Conservation (phyloP, 495 filamentous ascomycete genomes). For the Aspergillus egyptiacus region DNA sequence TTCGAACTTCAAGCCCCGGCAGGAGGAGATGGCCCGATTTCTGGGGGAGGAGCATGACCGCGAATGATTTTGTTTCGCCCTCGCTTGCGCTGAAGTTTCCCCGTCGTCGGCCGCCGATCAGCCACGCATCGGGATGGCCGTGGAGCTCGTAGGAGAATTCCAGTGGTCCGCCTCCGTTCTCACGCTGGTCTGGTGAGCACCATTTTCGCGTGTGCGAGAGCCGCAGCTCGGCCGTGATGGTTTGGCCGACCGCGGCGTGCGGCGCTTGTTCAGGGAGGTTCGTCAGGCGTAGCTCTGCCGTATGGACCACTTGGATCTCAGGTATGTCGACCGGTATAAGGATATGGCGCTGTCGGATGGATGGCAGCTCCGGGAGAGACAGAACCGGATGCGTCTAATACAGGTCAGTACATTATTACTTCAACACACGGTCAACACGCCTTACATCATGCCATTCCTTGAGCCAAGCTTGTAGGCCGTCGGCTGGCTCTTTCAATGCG, state of each 20-base stretch:
- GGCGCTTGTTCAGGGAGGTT: constrained; percentile 28
- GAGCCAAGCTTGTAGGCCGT: constrained; percentile 39
- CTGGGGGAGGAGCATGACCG: constrained; percentile 71
- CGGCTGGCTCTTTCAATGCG: constrained; percentile 33
- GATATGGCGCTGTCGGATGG: constrained; percentile 38
- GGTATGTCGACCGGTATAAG: constrained; percentile 74
- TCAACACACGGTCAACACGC: background rate
- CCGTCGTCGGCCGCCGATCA: constrained; percentile 73
- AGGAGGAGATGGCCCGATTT: constrained; percentile 67
- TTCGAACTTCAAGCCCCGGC: constrained; percentile 73
- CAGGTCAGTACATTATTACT: constrained; percentile 5
- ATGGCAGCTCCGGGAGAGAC: constrained; percentile 28
- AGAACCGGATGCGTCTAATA: constrained; percentile 32
- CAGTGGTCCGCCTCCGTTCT: constrained; percentile 44
- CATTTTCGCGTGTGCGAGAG: constrained; percentile 76
- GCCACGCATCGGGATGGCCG: constrained; percentile 70
- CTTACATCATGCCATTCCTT: constrained; percentile 45
- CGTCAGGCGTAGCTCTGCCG: constrained; percentile 61
- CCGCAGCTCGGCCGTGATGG: constrained; percentile 61
- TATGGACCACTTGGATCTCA: constrained; percentile 75
- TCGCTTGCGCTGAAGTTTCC: constrained; percentile 64
- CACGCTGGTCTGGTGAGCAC: constrained; percentile 47
- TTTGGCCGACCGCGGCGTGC: constrained; percentile 58
- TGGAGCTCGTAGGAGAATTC: constrained; percentile 83
- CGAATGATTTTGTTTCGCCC: constrained; percentile 44